Percentiles rank a stretch among this genome's conserved stretches.
Evolutionary conservation across 305 asterid genomes (phyloP).

Genomic region (Fraxinus nigra): DNA sequence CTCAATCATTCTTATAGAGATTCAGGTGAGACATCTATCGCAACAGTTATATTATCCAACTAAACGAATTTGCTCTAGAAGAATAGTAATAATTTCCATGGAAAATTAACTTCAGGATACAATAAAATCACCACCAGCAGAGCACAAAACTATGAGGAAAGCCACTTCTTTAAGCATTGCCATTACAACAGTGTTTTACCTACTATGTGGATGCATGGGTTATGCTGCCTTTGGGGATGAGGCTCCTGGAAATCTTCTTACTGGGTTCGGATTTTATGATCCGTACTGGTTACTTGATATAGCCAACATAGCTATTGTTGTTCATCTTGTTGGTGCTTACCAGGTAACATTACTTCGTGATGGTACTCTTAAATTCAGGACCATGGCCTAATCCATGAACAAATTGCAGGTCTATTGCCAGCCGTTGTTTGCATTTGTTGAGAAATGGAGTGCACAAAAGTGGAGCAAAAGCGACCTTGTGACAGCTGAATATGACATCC

Average conservation of each 20-base stretch:
- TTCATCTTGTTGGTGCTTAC: constrained; percentile 36
- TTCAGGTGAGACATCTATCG: constrained; percentile 11
- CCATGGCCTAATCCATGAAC: background rate
- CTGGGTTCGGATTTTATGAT: constrained; percentile 33
- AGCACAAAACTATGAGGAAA: constrained; percentile 31
- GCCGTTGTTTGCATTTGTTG: constrained; percentile 28
- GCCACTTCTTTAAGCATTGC: constrained; percentile 27
- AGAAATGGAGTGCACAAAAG: constrained; percentile 21
- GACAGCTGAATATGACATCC: constrained; percentile 20
- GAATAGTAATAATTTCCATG: background rate
- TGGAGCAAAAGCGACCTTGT: constrained; percentile 23
- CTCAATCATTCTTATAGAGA: constrained; percentile 44
- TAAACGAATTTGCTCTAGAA: background rate
- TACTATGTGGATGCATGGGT: constrained; percentile 36
- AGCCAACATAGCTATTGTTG: constrained; percentile 27
- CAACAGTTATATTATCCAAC: background rate
- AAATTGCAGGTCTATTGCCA: constrained; percentile 26
- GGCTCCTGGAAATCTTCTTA: constrained; percentile 33
- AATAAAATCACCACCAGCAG: constrained; percentile 30
- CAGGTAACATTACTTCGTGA: constrained; percentile 19
- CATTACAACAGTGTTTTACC: constrained; percentile 28
- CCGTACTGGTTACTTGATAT: constrained; percentile 35
- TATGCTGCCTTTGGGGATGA: constrained; percentile 31
- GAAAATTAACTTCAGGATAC: constrained; percentile 19
- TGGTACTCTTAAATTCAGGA: background rate